Percentiles rank a stretch among this genome's conserved stretches.
Evolutionary conservation across 2,329 filamentous ascomycete species (phyloP).

Genomic region (Plectosphaerella plurivora): DNA sequence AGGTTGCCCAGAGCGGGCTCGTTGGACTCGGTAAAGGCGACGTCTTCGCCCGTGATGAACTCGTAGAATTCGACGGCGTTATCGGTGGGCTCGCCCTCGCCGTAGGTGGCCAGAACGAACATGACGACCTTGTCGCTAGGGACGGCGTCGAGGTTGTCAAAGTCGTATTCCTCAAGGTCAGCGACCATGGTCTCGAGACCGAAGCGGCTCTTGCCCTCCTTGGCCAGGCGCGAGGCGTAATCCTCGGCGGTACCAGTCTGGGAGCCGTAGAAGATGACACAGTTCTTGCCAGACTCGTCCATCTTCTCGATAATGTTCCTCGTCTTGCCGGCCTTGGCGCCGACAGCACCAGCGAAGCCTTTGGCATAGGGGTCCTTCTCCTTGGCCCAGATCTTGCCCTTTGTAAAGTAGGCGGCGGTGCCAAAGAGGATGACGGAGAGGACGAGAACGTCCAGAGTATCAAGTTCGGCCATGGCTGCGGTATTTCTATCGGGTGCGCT

Average conservation of each 20-base stretch:
- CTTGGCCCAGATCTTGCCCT: constrained; percentile 89
- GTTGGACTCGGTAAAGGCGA: constrained; percentile 69
- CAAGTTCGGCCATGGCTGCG: constrained; percentile 82
- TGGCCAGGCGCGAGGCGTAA: constrained; percentile 91
- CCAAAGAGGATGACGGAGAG: constrained; percentile 79
- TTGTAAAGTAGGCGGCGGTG: constrained; percentile 94
- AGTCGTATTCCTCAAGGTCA: constrained; percentile 97
- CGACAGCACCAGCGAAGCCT: constrained; percentile 64
- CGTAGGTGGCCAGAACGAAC: constrained; percentile 95
- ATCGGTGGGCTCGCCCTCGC: constrained; percentile 96
- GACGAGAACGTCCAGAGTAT: constrained; percentile 92
- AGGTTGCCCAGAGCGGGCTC: constrained; percentile 76
- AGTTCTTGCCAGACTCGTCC: constrained; percentile 94
- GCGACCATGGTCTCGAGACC: constrained; percentile 98
- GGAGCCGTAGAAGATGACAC: constrained; percentile 96
- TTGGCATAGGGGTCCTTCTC: constrained; percentile 84
- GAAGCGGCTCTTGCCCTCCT: constrained; percentile 95
- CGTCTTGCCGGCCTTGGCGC: constrained; percentile 75
- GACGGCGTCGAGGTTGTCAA: constrained; percentile 84
- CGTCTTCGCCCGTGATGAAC: constrained; percentile 80
- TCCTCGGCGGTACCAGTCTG: constrained; percentile 98
- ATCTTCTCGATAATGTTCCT: constrained; percentile 93
- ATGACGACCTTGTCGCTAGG: constrained; percentile 88
- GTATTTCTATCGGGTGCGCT: constrained; percentile 4
- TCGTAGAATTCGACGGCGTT: constrained; percentile 99